Evolutionary conservation across 805 yeast genomes (phyloP), one percentile per base, ranked within the genome.

Genomic region (Candida yuanshanica): DNA sequence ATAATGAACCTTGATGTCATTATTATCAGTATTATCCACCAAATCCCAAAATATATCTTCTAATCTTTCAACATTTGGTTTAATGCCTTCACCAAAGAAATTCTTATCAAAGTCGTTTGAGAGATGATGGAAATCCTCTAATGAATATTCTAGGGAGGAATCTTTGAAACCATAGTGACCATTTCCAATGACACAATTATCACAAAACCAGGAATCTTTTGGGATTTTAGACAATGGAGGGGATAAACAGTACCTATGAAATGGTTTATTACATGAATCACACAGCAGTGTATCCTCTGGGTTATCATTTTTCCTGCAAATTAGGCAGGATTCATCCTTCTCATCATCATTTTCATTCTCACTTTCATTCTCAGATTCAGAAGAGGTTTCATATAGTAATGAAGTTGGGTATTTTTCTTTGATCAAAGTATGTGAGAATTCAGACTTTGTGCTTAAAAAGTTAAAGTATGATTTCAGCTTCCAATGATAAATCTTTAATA

Each of bases 111-210:
- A 79, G 20, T 70, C 64, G 25, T 64, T 59, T 47, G 87, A 81
- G 45, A 74, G 64, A 4, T 70, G 59, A 47, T 74, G 70, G 58
- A 89, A 90, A 42, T 82, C 80, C 0, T 65, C 59, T 13, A 86
- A 62, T 0, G 81, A 66, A 54, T 82, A 81, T 33, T 66, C 64
- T 16, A 66, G 57, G 1, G 79, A 74, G 2, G 70, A 67, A 48
- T 84, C 93, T 48, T 83, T 90, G 59, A 91, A 90, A 1, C 95
- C 95, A 55, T 87, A 90, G 48, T 80, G 89, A 1, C 93, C 91
- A 32, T 86, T 82, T 0, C 95, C 96, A 12, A 83, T 69, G n/a
- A 90, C 65, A 60, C 98, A 90, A 42, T 74, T 74, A 37, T 82
- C 83, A 59, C 98, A 90, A 55, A 72, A 81, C 95, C 96, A 90